phyloP scores from a whole-genome alignment of 129 eudicot species.

The Centaurea solstitialis region DNA sequence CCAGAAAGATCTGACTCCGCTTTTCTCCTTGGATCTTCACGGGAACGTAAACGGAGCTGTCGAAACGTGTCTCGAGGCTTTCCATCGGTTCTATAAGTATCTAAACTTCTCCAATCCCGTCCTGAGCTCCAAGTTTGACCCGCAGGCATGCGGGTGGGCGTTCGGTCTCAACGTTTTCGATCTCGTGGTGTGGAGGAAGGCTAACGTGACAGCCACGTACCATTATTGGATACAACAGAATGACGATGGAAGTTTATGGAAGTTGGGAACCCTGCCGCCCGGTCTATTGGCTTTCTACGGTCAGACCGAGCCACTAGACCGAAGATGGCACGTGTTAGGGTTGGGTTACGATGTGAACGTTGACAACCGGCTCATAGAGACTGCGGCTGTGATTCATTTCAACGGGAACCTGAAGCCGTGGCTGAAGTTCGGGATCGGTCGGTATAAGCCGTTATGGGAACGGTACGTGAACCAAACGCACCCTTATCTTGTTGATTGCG shows the following conservation, averaged over 20 bases:
- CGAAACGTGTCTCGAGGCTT: constrained; percentile 82
- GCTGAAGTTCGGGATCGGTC: constrained; percentile 62
- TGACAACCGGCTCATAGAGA: constrained; percentile 64
- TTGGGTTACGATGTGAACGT: constrained; percentile 72
- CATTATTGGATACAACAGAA: constrained; percentile 78
- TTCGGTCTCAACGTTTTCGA: constrained; percentile 83
- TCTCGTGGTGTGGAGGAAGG: constrained; percentile 71
- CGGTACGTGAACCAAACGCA: constrained; percentile 58
- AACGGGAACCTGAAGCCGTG: constrained; percentile 88
- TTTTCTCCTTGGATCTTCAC: constrained; percentile 72
- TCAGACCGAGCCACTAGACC: constrained; percentile 74
- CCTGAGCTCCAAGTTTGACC: constrained; percentile 76
- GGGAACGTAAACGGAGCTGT: constrained; percentile 93
- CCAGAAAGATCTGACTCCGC: constrained; percentile 80
- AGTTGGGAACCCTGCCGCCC: constrained; percentile 78
- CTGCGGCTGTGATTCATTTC: constrained; percentile 76
- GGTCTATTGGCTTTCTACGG: constrained; percentile 77
- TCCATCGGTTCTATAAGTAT: constrained; percentile 74
- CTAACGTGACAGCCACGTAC: constrained; percentile 62
- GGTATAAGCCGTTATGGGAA: constrained; percentile 75
- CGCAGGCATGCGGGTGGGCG: constrained; percentile 94
- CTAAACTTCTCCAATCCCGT: constrained; percentile 70
- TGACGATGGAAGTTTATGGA: constrained; percentile 57
- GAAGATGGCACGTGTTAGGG: constrained; percentile 91
- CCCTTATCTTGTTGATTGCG: constrained; percentile 62